A percentile compares a stretch with the other conserved stretches of the same genome.
phyloP scores from a whole-genome alignment of 768 basidiomycete species.

The Kwoniella pini region DNA sequence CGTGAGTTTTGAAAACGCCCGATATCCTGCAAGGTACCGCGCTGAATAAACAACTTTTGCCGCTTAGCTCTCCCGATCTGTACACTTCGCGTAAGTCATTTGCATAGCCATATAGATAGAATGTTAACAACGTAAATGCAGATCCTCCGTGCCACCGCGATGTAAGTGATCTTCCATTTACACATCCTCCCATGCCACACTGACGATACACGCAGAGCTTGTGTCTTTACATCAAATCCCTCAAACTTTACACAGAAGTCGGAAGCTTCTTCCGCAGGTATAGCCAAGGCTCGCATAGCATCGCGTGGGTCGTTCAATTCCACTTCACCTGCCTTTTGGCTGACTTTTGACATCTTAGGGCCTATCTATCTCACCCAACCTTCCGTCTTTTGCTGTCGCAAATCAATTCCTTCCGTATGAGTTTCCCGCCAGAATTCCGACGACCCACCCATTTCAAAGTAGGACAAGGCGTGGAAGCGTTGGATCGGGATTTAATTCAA shows the following conservation, averaged over 20 bases:
- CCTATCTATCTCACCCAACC: slow-evolving; percentile 14
- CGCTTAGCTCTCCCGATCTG: slow-evolving; percentile 21
- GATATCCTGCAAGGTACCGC: no score
- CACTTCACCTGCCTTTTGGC: not conserved
- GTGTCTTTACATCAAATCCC: slow-evolving; percentile 38
- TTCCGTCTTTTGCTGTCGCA: slow-evolving; percentile 32
- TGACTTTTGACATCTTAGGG: slow-evolving; percentile 1
- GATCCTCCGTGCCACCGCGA: slow-evolving; percentile 36
- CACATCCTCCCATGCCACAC: no score
- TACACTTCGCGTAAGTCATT: slow-evolving; percentile 19
- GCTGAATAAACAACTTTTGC: no score
- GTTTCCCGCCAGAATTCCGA: slow-evolving; percentile 35
- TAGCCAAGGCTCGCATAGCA: slow-evolving; percentile 22
- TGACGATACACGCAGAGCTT: no score
- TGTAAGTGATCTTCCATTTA: no score
- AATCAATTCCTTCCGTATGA: slow-evolving; percentile 39
- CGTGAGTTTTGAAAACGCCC: slow-evolving; percentile 24
- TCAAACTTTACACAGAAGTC: slow-evolving; percentile 35
- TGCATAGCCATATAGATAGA: no score
- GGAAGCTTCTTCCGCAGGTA: slow-evolving; percentile 38
- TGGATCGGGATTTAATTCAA: slow-evolving; percentile 34
- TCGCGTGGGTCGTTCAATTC: slow-evolving; percentile 19
- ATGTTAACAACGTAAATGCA: no score
- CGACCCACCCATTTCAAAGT: slow-evolving; percentile 24
- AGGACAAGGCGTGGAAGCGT: not conserved